phyloP scores from a whole-genome alignment of 1,284 basidiomycete genomes.

The Marasmius fiardii region DNA sequence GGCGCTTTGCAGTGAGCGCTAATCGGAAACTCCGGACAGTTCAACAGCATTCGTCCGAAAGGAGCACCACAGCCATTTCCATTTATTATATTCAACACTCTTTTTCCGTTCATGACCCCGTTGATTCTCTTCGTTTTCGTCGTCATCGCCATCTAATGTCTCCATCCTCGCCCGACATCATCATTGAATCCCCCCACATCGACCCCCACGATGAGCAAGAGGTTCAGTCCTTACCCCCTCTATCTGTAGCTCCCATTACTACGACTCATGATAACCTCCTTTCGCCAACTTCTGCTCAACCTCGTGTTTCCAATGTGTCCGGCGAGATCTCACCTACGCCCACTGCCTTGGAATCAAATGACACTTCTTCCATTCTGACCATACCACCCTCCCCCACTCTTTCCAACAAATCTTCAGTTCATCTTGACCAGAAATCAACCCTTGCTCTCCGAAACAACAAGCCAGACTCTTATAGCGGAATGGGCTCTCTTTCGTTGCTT shows the following conservation, averaged over 20 bases:
- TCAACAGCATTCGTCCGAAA: too few relatives aligned
- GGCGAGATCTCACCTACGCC: constrained; percentile 5
- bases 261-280: constrained; percentile 2
- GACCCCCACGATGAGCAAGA: background rate
- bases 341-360: constrained; percentile 9
- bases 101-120: background rate
- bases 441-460: constrained; percentile 68
- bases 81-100: too few relatives aligned
- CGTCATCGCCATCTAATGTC: background rate
- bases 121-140: background rate
- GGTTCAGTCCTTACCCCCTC: background rate
- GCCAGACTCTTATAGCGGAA: constrained; percentile 56
- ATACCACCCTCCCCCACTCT: constrained; percentile 38
- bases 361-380: constrained; percentile 10
- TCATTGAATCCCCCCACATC: constrained; percentile 1
- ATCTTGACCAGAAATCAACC: constrained; percentile 48
- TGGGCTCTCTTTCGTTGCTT: constrained; percentile 55
- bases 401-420: constrained; percentile 57
- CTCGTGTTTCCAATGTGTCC: background rate
- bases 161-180: constrained; percentile 2
- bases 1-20: too few relatives aligned
- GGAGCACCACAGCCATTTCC: too few relatives aligned
- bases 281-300: background rate
- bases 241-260: background rate
- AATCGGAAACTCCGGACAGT: too few relatives aligned